Evolutionary conservation across 306 rosid species (phyloP).

Genomic region (Prunus davidiana): DNA sequence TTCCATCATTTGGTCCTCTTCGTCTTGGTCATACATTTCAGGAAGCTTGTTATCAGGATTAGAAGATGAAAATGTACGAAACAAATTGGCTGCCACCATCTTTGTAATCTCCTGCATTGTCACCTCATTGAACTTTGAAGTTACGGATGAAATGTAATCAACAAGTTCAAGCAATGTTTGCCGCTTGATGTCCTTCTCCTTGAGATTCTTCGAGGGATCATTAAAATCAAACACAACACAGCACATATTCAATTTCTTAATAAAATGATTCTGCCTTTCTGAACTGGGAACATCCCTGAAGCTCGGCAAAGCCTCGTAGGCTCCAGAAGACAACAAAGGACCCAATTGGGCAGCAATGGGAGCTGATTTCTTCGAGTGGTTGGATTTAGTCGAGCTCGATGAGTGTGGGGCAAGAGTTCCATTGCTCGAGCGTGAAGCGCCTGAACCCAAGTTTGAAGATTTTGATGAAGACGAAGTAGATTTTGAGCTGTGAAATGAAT

Average conservation of each 20-base stretch:
- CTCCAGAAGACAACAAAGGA: constrained; percentile 25
- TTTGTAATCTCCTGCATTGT: constrained; percentile 51
- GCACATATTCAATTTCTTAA: constrained; percentile 53
- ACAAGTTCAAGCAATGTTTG: constrained; percentile 59
- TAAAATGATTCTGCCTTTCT: constrained; percentile 46
- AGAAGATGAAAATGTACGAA: constrained; percentile 44
- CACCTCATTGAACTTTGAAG: constrained; percentile 48
- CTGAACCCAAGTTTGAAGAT: constrained; percentile 30
- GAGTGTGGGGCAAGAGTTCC: constrained; percentile 29
- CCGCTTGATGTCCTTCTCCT: constrained; percentile 53
- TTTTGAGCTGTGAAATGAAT: constrained; percentile 40
- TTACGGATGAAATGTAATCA: constrained; percentile 43
- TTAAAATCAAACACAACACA: constrained; percentile 52
- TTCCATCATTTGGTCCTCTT: constrained; percentile 57
- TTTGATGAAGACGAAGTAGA: constrained; percentile 37
- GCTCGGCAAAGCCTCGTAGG: constrained; percentile 56
- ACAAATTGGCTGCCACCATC: constrained; percentile 54
- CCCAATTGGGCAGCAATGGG: constrained; percentile 26
- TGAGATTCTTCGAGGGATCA: constrained; percentile 44
- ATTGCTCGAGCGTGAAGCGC: constrained; percentile 35
- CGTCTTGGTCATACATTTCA: constrained; percentile 49
- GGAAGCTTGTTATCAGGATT: constrained; percentile 38
- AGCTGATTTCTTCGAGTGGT: constrained; percentile 39
- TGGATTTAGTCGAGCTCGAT: constrained; percentile 24
- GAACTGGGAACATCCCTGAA: constrained; percentile 49